phyloP scores from a whole-genome alignment of 163 green algal genomes.

The Volvox carteri region DNA sequence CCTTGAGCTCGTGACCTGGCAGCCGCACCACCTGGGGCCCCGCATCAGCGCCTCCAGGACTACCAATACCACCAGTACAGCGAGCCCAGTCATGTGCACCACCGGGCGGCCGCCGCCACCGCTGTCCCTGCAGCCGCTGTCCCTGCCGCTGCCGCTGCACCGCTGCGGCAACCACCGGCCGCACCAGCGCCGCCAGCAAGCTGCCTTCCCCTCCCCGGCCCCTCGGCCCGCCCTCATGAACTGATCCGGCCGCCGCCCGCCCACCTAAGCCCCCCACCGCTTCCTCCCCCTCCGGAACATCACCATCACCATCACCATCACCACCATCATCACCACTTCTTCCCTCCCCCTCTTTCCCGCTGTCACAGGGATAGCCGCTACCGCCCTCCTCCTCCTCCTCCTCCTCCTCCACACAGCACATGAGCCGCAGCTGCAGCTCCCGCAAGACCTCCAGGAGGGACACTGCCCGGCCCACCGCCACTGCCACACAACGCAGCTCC shows the following conservation, averaged over 20 bases:
- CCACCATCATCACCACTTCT: background rate
- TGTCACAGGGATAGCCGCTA: background rate
- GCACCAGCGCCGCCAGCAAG: background rate
- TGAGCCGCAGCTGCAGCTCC: background rate
- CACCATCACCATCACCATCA: background rate
- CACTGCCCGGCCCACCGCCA: background rate
- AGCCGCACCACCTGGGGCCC: background rate
- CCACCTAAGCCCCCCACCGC: background rate
- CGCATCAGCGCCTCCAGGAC: too few relatives aligned
- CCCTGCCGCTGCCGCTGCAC: too few relatives aligned
- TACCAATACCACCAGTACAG: background rate
- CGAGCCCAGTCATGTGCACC: too few relatives aligned
- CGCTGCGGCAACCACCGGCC: background rate
- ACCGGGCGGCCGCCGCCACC: background rate
- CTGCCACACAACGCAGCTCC: background rate
- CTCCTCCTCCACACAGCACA: constrained; percentile 27
- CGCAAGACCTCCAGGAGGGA: background rate
- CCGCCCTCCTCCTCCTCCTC: background rate
- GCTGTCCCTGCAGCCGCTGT: background rate
- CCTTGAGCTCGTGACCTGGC: background rate
- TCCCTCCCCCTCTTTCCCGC: background rate
- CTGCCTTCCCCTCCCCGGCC: background rate
- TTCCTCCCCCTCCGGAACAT: background rate
- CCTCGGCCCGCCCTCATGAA: background rate
- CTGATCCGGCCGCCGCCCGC: background rate